phyloP scores from a whole-genome alignment of 1,284 basidiomycete genomes.

The Paramarasmius palmivorus region DNA sequence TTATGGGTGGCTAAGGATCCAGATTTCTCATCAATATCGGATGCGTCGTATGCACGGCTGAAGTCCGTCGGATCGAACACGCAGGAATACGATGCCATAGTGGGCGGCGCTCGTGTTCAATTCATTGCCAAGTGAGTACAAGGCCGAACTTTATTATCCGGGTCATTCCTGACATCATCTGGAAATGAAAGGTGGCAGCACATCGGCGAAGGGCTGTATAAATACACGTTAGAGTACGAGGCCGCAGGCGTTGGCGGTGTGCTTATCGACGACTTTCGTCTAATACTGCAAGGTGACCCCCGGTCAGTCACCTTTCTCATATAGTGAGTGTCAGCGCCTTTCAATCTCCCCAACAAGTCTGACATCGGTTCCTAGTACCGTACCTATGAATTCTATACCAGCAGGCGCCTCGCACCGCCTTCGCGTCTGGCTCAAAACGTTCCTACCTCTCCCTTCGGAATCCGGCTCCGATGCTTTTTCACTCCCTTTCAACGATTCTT shows the following conservation, averaged over 20 bases:
- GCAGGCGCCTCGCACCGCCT: conserved; percentile 55
- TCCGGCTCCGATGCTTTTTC: conserved; percentile 26
- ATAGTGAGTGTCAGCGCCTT: conserved; percentile 41
- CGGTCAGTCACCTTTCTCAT: conserved; percentile 51
- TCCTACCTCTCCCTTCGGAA: conserved; percentile 30
- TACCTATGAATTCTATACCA: conserved; percentile 52
- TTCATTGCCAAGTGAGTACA: conserved; percentile 48
- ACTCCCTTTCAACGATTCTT: conserved; percentile 44
- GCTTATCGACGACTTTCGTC: conserved; percentile 49
- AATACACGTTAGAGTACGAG: conserved; percentile 58
- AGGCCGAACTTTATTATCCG: no score
- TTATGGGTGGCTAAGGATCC: conserved; percentile 62
- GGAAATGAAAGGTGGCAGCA: conserved; percentile 43
- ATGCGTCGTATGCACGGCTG: conserved; percentile 52
- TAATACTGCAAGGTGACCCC: conserved; percentile 53
- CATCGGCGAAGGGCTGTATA: conserved; percentile 41
- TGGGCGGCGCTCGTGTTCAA: conserved; percentile 52
- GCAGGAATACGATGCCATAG: conserved; percentile 49
- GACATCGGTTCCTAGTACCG: conserved; percentile 34
- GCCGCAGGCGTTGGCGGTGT: conserved; percentile 53
- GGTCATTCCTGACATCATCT: background rate
- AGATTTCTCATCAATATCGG: conserved; percentile 53
- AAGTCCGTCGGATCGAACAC: conserved; percentile 38
- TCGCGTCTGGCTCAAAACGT: conserved; percentile 53
- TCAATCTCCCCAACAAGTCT: conserved; percentile 1